phyloP scores from a whole-genome alignment of 1,139 yeast species.

The Kurtzmaniella quercitrusa region DNA sequence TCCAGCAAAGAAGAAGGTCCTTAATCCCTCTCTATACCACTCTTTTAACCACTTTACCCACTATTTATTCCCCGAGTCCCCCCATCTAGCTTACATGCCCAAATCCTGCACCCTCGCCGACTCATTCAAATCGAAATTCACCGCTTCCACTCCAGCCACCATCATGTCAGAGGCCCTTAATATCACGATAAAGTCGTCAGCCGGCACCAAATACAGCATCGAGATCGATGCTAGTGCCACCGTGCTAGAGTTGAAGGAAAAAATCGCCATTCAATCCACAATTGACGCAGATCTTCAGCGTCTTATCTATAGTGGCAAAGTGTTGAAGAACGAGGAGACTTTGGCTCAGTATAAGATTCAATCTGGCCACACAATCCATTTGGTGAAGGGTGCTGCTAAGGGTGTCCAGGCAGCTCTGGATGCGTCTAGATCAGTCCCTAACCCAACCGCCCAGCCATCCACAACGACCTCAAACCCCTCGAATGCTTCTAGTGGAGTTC shows the following conservation, averaged over 20 bases:
- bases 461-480: constrained; percentile 9
- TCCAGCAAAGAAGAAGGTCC: too few relatives aligned
- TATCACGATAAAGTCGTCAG: constrained; percentile 51
- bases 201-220: constrained; percentile 75
- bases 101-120: neutral
- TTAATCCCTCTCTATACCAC: too few relatives aligned
- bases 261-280: constrained; percentile 54
- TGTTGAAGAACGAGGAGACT: constrained; percentile 78
- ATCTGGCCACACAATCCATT: constrained; percentile 81
- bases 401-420: constrained; percentile 17
- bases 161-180: constrained; percentile 21
- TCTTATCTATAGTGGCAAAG: constrained; percentile 89
- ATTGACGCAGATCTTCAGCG: constrained; percentile 77
- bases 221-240: constrained; percentile 50
- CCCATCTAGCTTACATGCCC: too few relatives aligned
- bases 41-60: too few relatives aligned
- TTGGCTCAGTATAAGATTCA: constrained; percentile 75
- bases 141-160: neutral
- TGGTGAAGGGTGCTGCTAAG: constrained; percentile 64
- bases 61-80: too few relatives aligned
- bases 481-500: constrained; percentile 35
- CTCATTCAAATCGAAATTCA: neutral
- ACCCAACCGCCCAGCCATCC: constrained; percentile 9
- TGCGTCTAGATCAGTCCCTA: constrained; percentile 15
- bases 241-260: constrained; percentile 64